Evolutionary conservation across 352 stramenopile genomes (phyloP).

Genomic region (Phytophthora fragariae): DNA sequence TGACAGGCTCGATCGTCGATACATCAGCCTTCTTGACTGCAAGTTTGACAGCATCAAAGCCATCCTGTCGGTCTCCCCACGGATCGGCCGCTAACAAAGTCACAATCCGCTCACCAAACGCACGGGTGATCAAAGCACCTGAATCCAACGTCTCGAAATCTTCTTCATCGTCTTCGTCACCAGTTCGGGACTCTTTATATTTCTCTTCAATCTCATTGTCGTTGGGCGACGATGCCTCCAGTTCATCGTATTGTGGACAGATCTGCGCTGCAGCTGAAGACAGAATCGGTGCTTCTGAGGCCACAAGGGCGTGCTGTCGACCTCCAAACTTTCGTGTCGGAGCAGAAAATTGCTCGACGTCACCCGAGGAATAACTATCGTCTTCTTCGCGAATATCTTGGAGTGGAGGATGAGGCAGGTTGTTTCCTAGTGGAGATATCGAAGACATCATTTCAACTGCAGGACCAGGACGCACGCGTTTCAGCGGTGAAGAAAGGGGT

Average conservation of each 20-base stretch:
- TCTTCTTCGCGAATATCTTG: conserved; percentile 59
- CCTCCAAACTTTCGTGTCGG: conserved; percentile 12
- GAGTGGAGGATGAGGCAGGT: conserved; percentile 35
- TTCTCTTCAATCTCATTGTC: conserved; percentile 16
- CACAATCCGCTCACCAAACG: conserved; percentile 77
- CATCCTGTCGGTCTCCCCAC: conserved; percentile 84
- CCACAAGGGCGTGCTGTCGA: conserved; percentile 1
- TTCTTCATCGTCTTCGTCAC: conserved; percentile 10
- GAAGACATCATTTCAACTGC: conserved; percentile 9
- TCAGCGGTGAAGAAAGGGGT: conserved; percentile 30
- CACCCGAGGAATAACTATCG: neutral
- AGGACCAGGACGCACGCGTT: conserved; percentile 20
- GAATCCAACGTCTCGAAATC: conserved; percentile 57
- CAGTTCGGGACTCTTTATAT: neutral
- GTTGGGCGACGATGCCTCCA: neutral
- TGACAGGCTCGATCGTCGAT: conserved; percentile 31
- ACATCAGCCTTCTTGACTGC: conserved; percentile 75
- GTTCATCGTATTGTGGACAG: conserved; percentile 12
- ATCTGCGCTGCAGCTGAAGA: conserved; percentile 47
- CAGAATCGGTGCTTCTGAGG: conserved; percentile 64
- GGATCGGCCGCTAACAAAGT: conserved; percentile 71
- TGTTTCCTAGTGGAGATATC: conserved; percentile 9
- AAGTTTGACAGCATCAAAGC: conserved; percentile 75
- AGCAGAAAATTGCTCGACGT: neutral
- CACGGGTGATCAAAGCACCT: conserved; percentile 69